These are phyloP conservation scores for Kodamaea leandrae DNA, from an alignment of 805 yeast genomes.

Conservation along the genomic window DNA sequence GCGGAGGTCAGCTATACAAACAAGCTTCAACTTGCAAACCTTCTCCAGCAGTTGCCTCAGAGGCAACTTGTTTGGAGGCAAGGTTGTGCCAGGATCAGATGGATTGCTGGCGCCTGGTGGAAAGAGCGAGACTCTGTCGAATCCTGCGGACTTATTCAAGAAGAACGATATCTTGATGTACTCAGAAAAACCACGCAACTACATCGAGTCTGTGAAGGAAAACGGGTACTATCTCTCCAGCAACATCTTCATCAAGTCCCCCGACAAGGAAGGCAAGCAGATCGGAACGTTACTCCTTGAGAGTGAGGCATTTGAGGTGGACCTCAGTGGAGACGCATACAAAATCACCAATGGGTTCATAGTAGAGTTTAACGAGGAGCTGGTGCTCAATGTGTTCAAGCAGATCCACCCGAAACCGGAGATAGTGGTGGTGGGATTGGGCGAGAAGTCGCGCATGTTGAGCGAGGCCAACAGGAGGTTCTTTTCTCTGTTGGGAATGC, in stretches of 20 bases:
- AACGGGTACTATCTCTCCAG: slow-evolving; percentile 62
- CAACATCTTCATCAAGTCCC: slow-evolving; percentile 47
- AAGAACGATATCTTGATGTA: slow-evolving; percentile 43
- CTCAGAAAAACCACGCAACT: slow-evolving; percentile 42
- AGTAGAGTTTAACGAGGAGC: slow-evolving; percentile 46
- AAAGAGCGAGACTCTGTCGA: slow-evolving; percentile 38
- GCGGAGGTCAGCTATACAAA: not conserved
- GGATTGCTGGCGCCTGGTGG: slow-evolving; percentile 30
- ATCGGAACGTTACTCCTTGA: slow-evolving; percentile 51
- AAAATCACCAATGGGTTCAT: slow-evolving; percentile 47
- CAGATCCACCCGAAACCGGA: slow-evolving; percentile 76
- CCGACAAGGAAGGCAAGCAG: slow-evolving; percentile 33
- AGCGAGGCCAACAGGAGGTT: slow-evolving; percentile 50
- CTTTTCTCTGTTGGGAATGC: slow-evolving; percentile 62
- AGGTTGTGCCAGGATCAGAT: slow-evolving; percentile 14
- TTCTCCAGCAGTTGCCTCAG: not conserved
- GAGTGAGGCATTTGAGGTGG: slow-evolving; percentile 61
- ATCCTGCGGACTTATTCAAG: slow-evolving; percentile 44
- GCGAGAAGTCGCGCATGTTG: slow-evolving; percentile 60
- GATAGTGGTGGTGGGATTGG: slow-evolving; percentile 68
- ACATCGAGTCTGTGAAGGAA: slow-evolving; percentile 42
- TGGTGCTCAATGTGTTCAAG: slow-evolving; percentile 48
- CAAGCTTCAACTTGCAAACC: not conserved
- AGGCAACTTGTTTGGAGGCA: slow-evolving; percentile 30
- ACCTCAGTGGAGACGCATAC: slow-evolving; percentile 46